Base-by-base conservation (phyloP, 139 green algal genomes). In the Prasinococcaceae sp. region DNA sequence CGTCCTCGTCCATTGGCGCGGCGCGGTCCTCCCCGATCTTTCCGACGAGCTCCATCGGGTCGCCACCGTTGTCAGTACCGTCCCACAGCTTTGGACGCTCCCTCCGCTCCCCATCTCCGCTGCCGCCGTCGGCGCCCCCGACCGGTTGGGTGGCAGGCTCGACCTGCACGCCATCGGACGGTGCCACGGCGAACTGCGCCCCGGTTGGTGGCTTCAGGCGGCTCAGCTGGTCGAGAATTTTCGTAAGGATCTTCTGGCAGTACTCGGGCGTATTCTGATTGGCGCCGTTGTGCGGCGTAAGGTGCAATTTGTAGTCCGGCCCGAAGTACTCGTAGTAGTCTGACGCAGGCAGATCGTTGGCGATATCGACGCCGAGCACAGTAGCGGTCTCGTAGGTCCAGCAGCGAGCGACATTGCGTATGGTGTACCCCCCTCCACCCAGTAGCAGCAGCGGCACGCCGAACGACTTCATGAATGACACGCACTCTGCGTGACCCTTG, bases 391-490 rank as follows among this genome's bases (percentile, higher is more conserved):
- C 90, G 32, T 84, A 90, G 4, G 86, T 77, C 90, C 90, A 98
- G 69, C 86, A 95, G 6, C 88, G 72, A 0, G 88, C 84, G 19
- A 97, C 88, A 38, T 95, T 96, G 58, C 78, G 82, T 52, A 96
- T 93, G 44, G 81, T 96, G 76, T 98, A 98, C 0, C 90, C 90
- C 3, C 89, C 90, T 2, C 89, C 89, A 0, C 89, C 89, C 43
- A 95, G 67, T 42, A 99, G 74, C 30, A 98, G 71, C 74, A 97
- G 77, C 20, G 90, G 90, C 53, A 96, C 80, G 38, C 81, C 79
- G 61, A 90, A 96, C 36, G 48, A 46, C 41, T 69, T 63, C 71
- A 97, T 77, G 51, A 79, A 83, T 23, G 64, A 53, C 29, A 94
- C 68, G 50, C 82, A 94, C 4, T 79, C 72, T 0, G 79, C 80